These are phyloP conservation scores for Thraustochytrium striatum DNA, from an alignment of 352 stramenopile genomes.

Conservation along the genomic window DNA sequence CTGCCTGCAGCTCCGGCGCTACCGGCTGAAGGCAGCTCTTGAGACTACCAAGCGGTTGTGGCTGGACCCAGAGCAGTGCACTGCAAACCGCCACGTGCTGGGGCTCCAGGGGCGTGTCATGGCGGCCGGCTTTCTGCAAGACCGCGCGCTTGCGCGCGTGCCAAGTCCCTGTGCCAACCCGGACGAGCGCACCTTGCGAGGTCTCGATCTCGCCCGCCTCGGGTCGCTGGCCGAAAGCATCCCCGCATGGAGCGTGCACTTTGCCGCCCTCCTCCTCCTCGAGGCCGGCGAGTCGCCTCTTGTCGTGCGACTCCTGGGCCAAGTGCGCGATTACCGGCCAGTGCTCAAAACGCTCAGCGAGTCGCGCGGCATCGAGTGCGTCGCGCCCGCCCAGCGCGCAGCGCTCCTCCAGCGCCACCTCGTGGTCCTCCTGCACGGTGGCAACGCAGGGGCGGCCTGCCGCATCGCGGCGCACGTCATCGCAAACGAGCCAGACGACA, in stretches of 20 bases:
- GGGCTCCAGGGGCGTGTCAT: constrained; percentile 13
- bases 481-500: too few relatives aligned
- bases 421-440: background rate
- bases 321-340: too few relatives aligned
- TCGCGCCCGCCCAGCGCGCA: background rate
- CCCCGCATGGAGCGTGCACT: background rate
- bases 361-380: background rate
- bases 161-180: constrained; percentile 38
- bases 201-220: constrained; percentile 8
- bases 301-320: background rate
- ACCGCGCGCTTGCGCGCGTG: background rate
- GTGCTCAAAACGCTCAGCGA: too few relatives aligned
- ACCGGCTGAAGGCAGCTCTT: background rate
- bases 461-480: background rate
- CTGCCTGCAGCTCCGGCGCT: constrained; percentile 7
- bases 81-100: background rate
- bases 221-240: background rate
- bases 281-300: background rate
- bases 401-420: constrained; percentile 3
- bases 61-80: background rate
- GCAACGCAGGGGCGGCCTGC: background rate
- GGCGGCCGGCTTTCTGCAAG: constrained; percentile 20
- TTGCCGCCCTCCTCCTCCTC: background rate
- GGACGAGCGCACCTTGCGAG: background rate
- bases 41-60: background rate